Percentiles rank a stretch among this genome's conserved stretches.
phyloP scores from a whole-genome alignment of 179 eudicot genomes.

The Sideroxylon spinosum region DNA sequence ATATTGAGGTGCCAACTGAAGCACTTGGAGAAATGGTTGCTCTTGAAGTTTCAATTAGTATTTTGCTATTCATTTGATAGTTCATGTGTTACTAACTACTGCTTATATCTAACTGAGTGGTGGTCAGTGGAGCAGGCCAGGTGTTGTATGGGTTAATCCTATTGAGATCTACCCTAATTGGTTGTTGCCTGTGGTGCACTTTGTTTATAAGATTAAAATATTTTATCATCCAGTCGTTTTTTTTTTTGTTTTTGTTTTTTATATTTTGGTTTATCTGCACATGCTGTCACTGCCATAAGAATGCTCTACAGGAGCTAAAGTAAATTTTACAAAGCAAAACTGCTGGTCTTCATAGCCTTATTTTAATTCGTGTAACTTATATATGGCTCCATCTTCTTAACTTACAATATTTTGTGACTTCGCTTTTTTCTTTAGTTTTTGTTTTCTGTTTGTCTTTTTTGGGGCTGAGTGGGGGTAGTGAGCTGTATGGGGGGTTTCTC shows the following conservation, averaged over 20 bases:
- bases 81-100: not conserved
- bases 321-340: not conserved
- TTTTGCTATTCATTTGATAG: not conserved
- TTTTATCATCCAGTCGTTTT: not conserved
- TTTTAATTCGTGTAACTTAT: not conserved
- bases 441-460: not conserved
- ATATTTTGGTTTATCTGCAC: not conserved
- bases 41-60: not conserved
- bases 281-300: not conserved
- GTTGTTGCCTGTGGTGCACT: not conserved
- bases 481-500: too few relatives aligned
- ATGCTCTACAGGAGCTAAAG: not conserved
- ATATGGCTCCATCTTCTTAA: not conserved
- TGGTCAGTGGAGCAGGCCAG: not conserved
- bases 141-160: not conserved
- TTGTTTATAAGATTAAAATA: not conserved
- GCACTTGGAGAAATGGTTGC: not conserved
- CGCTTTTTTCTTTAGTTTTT: not conserved
- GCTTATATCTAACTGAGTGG: not conserved
- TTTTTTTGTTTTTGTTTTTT: not conserved
- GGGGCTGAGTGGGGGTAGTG: too few relatives aligned
- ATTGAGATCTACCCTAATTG: not conserved
- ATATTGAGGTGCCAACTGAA: too few relatives aligned
- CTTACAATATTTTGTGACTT: not conserved
- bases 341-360: constrained; percentile 2